Base-by-base conservation (phyloP, 1,284 basidiomycete species). In the Bjerkandera adusta region DNA sequence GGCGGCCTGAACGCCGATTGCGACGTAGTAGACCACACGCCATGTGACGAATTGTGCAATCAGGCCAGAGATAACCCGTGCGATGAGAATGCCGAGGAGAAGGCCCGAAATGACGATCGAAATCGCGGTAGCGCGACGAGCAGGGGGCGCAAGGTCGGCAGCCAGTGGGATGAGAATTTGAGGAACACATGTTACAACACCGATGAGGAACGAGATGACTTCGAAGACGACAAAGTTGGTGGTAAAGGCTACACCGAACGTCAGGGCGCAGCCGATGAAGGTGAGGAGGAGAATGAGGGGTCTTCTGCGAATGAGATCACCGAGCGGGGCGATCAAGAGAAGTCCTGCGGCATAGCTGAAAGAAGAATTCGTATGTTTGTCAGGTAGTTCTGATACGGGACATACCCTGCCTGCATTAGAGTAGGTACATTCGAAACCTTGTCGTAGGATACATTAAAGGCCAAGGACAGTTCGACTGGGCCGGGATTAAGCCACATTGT, bases 391-490 rank as follows among this genome's bases (percentile, higher is more conserved):
- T 18, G 7, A 6, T 18, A 21, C 12, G 22, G 3, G n/a, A 41
- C 58, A 43, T 48, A 70, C 64, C 74, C 74, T n/a, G 68, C 76
- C 60, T 79, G 77, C 4, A 72, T 61, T 6, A 79, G 59, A 0
- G 76, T 77, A 3, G 77, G 76, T 3, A 79, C 68, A 7, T 68
- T 67, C 15, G 85, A 81, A 32, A 87, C 73, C 42, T 73, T 68
- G 29, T 69, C 68, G 57, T 87, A 81, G 3, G 72, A 64, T 3
- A 83, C 81, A 37, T 67, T 55, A 52, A 87, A 85, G 2, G 77
- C 66, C 21, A 71, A 53, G 0, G 79, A 71, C 25, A 81, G 66
- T 52, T 80, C 67, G 35, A 84, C 79, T 85, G 52, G 30, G 40
- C 18, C 50, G 34, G 18, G 42, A 35, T 22, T 38, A 20, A 51